These are phyloP conservation scores for Beta macrorhiza DNA, from an alignment of 179 eudicot species.

Conservation along the genomic window DNA sequence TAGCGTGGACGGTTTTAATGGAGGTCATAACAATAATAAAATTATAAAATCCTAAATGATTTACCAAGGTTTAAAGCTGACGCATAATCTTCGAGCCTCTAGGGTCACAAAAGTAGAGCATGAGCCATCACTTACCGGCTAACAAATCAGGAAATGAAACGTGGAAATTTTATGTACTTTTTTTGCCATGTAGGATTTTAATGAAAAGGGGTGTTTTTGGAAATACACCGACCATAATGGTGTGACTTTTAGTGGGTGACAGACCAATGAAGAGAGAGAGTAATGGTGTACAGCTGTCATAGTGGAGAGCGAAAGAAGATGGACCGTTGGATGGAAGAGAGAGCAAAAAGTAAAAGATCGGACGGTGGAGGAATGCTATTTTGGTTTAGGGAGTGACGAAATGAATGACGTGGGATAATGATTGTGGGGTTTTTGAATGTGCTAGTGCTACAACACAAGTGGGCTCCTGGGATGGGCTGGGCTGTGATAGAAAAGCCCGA, in stretches of 20 bases:
- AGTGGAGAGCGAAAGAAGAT: not conserved
- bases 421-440: not conserved
- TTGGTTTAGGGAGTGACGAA: not conserved
- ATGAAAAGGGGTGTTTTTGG: constrained; percentile 4
- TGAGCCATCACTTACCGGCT: not conserved
- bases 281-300: constrained; percentile 15
- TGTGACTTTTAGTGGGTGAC: constrained; percentile 16
- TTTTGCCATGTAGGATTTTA: constrained; percentile 10
- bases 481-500: too few species aligned
- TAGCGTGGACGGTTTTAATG: too few species aligned
- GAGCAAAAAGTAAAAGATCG: not conserved
- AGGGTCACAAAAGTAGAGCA: not conserved
- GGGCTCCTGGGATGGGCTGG: too few species aligned
- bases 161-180: not conserved
- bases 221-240: not conserved
- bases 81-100: not conserved
- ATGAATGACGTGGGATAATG: too few species aligned
- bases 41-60: not conserved
- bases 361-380: constrained; percentile 1
- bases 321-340: constrained; percentile 19
- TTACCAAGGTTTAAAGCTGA: not conserved
- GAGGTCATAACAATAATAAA: not conserved
- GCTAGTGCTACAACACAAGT: too few species aligned
- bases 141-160: not conserved
- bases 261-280: constrained; percentile 21